Conservation (phyloP, 306 rosid species). For the Ormosia semicastrata region DNA sequence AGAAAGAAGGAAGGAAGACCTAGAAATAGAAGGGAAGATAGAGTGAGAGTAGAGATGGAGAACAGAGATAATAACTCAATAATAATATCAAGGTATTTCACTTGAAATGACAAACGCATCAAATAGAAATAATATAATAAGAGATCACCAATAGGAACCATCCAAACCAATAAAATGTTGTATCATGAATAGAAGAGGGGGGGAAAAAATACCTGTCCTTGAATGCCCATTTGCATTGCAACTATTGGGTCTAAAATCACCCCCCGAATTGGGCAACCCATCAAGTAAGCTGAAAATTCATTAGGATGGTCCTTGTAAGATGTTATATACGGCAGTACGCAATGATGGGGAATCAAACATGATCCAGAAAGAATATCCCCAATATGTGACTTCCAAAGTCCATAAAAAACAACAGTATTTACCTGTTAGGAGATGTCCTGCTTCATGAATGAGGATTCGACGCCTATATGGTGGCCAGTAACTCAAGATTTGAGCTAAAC, state of each 20-base stretch:
- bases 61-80: conserved; percentile 2
- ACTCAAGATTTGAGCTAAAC: conserved; percentile 93
- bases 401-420: conserved; percentile 12
- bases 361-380: neutral
- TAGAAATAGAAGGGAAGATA: neutral
- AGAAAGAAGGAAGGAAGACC: neutral
- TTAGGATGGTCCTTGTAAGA: conserved; percentile 22
- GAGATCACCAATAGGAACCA: conserved; percentile 9
- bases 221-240: conserved; percentile 97
- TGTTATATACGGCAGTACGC: neutral
- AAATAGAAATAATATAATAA: neutral
- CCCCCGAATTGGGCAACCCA: conserved; percentile 98
- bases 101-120: conserved; percentile 4
- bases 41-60: neutral
- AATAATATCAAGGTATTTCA: conserved; percentile 9
- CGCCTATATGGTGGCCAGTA: conserved; percentile 94
- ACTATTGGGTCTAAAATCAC: conserved; percentile 91
- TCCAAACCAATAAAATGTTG: neutral
- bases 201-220: conserved; percentile 73
- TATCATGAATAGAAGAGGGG: conserved; percentile 20
- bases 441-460: conserved; percentile 88
- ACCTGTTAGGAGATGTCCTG: conserved; percentile 88
- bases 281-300: conserved; percentile 70
- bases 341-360: conserved; percentile 9
- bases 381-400: neutral